Conservation (phyloP, 257 asterid genomes). For the Marsdenia floribunda region DNA sequence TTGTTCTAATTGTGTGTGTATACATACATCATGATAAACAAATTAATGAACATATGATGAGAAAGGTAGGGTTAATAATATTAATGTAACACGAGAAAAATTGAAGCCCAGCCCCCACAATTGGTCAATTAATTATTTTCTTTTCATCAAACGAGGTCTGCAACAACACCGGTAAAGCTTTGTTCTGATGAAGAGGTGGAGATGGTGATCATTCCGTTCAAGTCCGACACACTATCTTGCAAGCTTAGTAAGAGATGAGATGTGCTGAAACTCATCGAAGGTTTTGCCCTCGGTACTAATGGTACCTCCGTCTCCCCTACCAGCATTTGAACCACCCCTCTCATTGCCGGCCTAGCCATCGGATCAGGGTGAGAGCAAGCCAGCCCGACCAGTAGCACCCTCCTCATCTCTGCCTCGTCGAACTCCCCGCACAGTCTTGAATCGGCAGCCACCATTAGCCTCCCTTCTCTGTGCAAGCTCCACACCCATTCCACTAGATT, state of each 20-base stretch:
- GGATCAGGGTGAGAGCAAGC: constrained; percentile 83
- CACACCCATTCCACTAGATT: constrained; percentile 88
- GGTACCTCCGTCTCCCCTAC: constrained; percentile 69
- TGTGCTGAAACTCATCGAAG: constrained; percentile 62
- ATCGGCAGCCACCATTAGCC: constrained; percentile 48
- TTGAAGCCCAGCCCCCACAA: too few species aligned
- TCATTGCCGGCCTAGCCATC: constrained; percentile 65
- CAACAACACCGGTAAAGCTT: constrained; percentile 40
- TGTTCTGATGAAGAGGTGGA: constrained; percentile 61
- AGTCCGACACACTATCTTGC: constrained; percentile 74
- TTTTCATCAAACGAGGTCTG: constrained; percentile 21
- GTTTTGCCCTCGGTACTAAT: constrained; percentile 57
- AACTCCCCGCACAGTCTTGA: constrained; percentile 48
- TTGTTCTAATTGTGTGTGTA: constrained; percentile 10
- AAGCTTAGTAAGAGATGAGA: constrained; percentile 55
- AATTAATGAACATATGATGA: constrained; percentile 27
- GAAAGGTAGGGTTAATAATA: too few species aligned
- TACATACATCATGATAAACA: constrained; percentile 20
- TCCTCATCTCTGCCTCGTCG: constrained; percentile 54
- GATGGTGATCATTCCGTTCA: constrained; percentile 55
- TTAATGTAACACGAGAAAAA: too few species aligned
- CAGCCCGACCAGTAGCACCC: constrained; percentile 56
- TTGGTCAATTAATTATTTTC: too few species aligned
- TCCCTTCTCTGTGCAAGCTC: constrained; percentile 62
- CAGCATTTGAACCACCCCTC: constrained; percentile 72